These are phyloP conservation scores for Fremontodendron californicum DNA, from an alignment of 345 rosid genomes.

Conservation along the genomic window DNA sequence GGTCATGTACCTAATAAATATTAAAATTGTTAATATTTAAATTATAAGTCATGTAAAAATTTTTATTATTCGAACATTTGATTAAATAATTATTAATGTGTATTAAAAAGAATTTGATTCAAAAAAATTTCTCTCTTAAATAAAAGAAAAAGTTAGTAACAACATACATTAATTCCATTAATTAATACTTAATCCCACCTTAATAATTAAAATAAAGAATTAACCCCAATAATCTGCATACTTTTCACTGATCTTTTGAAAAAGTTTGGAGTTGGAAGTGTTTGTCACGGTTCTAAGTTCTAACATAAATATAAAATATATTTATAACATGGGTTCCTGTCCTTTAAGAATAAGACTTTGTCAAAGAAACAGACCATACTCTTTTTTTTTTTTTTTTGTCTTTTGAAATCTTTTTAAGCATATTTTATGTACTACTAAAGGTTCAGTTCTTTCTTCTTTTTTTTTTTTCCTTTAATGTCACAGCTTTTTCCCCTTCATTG, in stretches of 20 bases:
- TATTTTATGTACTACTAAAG: not conserved
- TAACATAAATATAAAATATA: not conserved
- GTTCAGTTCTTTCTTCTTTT: not conserved
- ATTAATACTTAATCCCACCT: not conserved
- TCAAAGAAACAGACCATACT: constrained; percentile 10
- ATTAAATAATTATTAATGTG: too few relatives aligned
- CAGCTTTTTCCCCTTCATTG: constrained; percentile 7
- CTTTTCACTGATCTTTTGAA: not conserved
- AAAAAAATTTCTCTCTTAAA: too few relatives aligned
- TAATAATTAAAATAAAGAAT: not conserved
- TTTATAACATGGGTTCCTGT: constrained; percentile 15
- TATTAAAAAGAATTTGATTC: too few relatives aligned
- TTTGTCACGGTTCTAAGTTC: constrained; percentile 19
- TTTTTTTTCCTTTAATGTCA: not conserved
- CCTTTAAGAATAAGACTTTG: constrained; percentile 1
- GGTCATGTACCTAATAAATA: not conserved
- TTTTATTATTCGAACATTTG: too few relatives aligned
- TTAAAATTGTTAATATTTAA: not conserved
- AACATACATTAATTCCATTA: not conserved
- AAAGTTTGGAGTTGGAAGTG: constrained; percentile 2
- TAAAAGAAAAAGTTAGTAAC: too few relatives aligned
- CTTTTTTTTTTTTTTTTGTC: not conserved
- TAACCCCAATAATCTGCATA: not conserved
- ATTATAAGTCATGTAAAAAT: too few relatives aligned
- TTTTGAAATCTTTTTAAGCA: not conserved